Conservation (phyloP, 441 rosid genomes). For the Populus trichocarpa region DNA sequence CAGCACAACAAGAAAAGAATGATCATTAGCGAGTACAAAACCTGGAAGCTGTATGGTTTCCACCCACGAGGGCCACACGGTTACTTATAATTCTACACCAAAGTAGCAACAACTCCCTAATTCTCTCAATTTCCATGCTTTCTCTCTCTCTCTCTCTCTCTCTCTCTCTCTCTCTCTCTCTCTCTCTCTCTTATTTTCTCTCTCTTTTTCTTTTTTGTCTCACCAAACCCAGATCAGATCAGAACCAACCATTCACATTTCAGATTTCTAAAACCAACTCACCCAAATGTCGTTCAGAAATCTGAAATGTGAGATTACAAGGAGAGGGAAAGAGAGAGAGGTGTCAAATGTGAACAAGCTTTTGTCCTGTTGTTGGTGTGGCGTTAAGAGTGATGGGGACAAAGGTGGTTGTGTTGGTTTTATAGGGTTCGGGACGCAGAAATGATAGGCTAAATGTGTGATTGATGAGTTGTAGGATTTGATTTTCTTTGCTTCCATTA, state of each 20-base stretch:
- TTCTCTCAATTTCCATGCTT: constrained; percentile 56
- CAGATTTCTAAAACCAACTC: neutral
- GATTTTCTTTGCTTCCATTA: neutral
- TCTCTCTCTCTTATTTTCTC: neutral
- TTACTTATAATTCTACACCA: constrained; percentile 41
- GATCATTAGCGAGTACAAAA: constrained; percentile 64
- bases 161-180: neutral
- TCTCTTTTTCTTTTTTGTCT: neutral
- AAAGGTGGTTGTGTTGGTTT: neutral
- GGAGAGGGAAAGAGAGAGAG: neutral
- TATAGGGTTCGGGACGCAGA: neutral
- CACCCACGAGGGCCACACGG: constrained; percentile 72
- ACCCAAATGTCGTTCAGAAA: neutral
- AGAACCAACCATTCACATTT: neutral
- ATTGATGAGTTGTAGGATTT: neutral
- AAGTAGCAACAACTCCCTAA: constrained; percentile 46
- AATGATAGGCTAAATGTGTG: neutral
- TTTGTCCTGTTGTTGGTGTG: neutral
- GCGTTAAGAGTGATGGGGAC: neutral
- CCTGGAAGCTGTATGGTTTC: constrained; percentile 81
- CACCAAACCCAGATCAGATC: neutral
- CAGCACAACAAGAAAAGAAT: neutral
- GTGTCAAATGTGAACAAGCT: neutral
- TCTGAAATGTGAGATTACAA: neutral
- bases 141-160: neutral